Percentiles rank a stretch among this genome's conserved stretches.
phyloP scores from a whole-genome alignment of 768 basidiomycete genomes.

The Pulveroboletus sp. region DNA sequence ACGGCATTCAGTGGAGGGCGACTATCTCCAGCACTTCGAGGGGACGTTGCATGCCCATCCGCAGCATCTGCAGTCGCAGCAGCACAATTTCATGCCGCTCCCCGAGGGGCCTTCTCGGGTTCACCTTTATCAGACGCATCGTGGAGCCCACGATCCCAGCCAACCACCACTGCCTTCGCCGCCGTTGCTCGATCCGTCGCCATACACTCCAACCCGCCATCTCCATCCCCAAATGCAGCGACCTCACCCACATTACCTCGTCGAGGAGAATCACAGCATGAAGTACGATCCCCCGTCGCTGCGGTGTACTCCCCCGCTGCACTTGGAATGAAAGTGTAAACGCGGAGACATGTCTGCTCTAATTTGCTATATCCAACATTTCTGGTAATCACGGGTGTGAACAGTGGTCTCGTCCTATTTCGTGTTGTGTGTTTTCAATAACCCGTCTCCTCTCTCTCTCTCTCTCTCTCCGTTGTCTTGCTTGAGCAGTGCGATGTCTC shows the following conservation, averaged over 20 bases:
- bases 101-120: constrained; percentile 29
- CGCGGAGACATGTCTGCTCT: constrained; percentile 7
- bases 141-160: constrained; percentile 31
- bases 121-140: constrained; percentile 34
- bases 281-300: constrained; percentile 43
- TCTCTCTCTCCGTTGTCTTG: constrained; percentile 1
- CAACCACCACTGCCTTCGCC: constrained; percentile 26
- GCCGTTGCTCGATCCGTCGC: constrained; percentile 32
- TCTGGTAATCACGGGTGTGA: constrained; percentile 22
- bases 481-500: constrained; percentile 1
- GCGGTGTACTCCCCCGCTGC: constrained; percentile 42
- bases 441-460: background rate
- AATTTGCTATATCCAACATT: constrained; percentile 22
- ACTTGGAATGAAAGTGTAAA: constrained; percentile 46
- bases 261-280: constrained; percentile 33
- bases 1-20: constrained; percentile 32
- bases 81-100: constrained; percentile 24
- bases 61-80: constrained; percentile 25
- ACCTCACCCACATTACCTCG: constrained; percentile 33
- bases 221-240: constrained; percentile 33
- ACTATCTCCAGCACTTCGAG: constrained; percentile 36
- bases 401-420: constrained; percentile 19
- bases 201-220: constrained; percentile 27
- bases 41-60: constrained; percentile 30
- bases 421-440: constrained; percentile 2